Conservation (phyloP, 257 asterid genomes). For the Jasminum sambac region DNA sequence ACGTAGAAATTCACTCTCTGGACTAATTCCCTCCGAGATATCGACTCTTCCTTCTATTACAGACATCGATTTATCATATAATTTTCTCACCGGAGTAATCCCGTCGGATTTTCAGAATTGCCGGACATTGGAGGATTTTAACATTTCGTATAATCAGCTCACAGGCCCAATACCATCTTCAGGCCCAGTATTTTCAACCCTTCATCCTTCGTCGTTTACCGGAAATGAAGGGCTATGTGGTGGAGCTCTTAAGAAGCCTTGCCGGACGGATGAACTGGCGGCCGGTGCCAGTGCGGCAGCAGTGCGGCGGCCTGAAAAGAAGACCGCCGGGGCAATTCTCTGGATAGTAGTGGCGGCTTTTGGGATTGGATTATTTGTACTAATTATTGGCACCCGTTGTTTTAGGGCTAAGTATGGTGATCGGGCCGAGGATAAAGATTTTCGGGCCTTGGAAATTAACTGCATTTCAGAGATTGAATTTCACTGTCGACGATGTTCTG, state of each 20-base stretch:
- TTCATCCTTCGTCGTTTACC: conserved; percentile 66
- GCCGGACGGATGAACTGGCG: conserved; percentile 33
- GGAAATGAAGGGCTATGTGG: conserved; percentile 94
- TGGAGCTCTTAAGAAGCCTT: conserved; percentile 45
- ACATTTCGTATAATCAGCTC: conserved; percentile 83
- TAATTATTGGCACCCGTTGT: conserved; percentile 56
- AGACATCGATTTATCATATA: conserved; percentile 72
- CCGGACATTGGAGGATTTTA: conserved; percentile 73
- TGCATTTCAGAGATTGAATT: conserved; percentile 75
- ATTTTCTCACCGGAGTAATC: conserved; percentile 70
- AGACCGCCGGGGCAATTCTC: conserved; percentile 62
- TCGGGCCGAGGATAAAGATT: conserved; percentile 34
- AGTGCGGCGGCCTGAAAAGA: conserved; percentile 47
- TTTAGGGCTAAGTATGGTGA: conserved; percentile 54
- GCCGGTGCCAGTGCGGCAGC: conserved; percentile 38
- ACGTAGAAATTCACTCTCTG: conserved; percentile 58
- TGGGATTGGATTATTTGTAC: conserved; percentile 60
- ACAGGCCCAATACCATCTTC: conserved; percentile 84
- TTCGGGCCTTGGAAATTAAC: conserved; percentile 84
- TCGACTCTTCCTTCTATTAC: conserved; percentile 70
- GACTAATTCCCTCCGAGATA: conserved; percentile 95
- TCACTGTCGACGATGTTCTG: conserved; percentile 74
- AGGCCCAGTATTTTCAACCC: conserved; percentile 55
- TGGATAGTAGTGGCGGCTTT: conserved; percentile 87
- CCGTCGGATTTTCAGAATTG: conserved; percentile 75